Evolutionary conservation across 75 land plant genomes (phyloP), one percentile per base, ranked within the genome.

Genomic region (Selaginella moellendorffii): DNA sequence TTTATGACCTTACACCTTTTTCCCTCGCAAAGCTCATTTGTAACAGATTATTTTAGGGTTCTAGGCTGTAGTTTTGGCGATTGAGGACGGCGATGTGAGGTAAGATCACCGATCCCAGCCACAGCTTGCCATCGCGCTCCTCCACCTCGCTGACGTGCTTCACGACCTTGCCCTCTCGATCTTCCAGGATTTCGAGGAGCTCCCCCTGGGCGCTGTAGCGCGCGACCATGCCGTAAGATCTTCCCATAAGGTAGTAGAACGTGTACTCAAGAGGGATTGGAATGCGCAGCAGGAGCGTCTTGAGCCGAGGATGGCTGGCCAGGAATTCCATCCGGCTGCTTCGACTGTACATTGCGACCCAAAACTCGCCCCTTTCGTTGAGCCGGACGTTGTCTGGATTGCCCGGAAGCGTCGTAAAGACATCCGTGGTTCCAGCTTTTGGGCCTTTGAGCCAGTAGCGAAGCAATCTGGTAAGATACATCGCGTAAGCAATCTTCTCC

Each of bases 21-120:
- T n/a, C n/a, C n/a, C n/a, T n/a, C n/a, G n/a, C n/a, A n/a, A n/a
- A n/a, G n/a, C n/a, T n/a, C n/a, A n/a, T n/a, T n/a, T n/a, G n/a
- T n/a, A n/a, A n/a, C n/a, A n/a, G n/a, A n/a, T n/a, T 36, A 14
- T 36, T 36, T 36, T 36, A 36, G 46, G 46, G 46, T 36, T 36
- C 46, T 36, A 36, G 46, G 46, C 46, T 36, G 14, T 36, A 14
- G 14, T 36, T 36, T 5, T 14, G 46, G 46, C 46, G 46, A 36
- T 36, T 14, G 46, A 36, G 46, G 10, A 76, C 31, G 1, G 77
- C 78, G 24, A 80, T 58, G 30, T 29, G 76, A 2, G 90, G 80
- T 78, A 83, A 78, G 24, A 83, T 56, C 42, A 93, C 96, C 52
- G 91, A 85, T 25, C 98, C 96, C 26, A 93, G 73, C 96, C 96